Evolutionary conservation across 345 rosid genomes (phyloP), one percentile per base, ranked within the genome.

Genomic region (Aquilaria yunnanensis): DNA sequence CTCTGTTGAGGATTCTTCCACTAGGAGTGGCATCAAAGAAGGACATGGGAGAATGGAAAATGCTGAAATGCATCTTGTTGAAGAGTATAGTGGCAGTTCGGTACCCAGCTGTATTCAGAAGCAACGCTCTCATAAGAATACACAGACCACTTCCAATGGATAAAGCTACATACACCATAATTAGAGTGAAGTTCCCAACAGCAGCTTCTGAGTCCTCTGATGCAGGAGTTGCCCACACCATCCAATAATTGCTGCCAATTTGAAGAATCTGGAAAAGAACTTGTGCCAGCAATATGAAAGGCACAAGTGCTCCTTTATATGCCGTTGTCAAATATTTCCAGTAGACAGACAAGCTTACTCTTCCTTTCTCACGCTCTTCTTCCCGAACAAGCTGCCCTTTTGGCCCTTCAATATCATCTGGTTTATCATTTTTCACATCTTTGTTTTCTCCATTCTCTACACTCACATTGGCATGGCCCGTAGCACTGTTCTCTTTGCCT

Each of bases 1-100:
- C 96, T 63, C 96, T 80, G 58, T 75, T 85, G 13, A 88, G 72
- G 57, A 84, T 83, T 62, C 96, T 72, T 67, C 89, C 96, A 69
- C 88, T 79, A 10, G 93, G 93, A 12, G 96, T 89, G n/a, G 93
- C 72, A 74, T 89, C 96, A 73, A 89, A 89, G 72, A 89, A 89
- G 6, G 87, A 81, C 90, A 86, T 86, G 29, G 96, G 88, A 11
- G 96, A 81, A 3, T 78, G 88, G 75, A 89, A 86, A 64, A 89
- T 74, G 80, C 80, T 77, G 2, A 70, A 63, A 52, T 84, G 90
- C 87, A 89, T 82, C 59, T 81, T 86, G 52, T 82, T 74, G 67
- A 89, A 89, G 59, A 86, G 88, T 16, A 79, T 55, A 60, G 84
- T 84, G 23, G 92, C 90, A 32, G 96, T 84, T 73, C 82, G 82